Evolutionary conservation across 345 rosid species (phyloP), one percentile per base, ranked within the genome.

Genomic region (Citrus australasica): DNA sequence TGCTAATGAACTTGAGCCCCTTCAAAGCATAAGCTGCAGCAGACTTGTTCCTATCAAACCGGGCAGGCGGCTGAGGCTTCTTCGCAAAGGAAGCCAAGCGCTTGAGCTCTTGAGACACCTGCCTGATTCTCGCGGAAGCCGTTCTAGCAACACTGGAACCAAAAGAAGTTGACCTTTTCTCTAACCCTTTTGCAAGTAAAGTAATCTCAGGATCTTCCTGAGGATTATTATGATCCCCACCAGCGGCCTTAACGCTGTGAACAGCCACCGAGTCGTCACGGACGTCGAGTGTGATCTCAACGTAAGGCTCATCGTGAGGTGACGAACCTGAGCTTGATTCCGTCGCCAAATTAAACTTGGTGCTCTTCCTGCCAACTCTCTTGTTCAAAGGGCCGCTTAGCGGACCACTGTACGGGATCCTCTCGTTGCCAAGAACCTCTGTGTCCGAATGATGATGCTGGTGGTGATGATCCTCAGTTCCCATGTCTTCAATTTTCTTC

Each of bases 1-100:
- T 91, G 80, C 92, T 91, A 14, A 92, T 91, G 58, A 92, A 92
- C 90, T 92, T 88, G 13, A 92, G 92, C 0, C 97, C 97, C 8
- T 88, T 91, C 80, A 92, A 69, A 28, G 95, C 95, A 37, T 81
- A 84, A 80, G 86, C 67, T 0, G 93, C 97, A 0, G 93, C 93
- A 0, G 97, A 80, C 80, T 90, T 92, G 0, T 88, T 84, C 85
- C 97, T 78, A 80, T 91, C 95, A 33, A 91, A 89, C 63, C 84
- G 87, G 61, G 86, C 79, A 71, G 71, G 83, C 2, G 87, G 83
- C 35, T 67, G 80, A 0, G 87, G 84, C 38, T 85, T 76, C 74
- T 79, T 87, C 7, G 91, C 79, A 56, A 89, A 87, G 0, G 97
- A 89, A 6, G 95, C 80, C 40, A 91, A 70, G 19, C 87, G 82